Conservation (phyloP, 176 grass and related monocot genomes). For the Themeda triandra region DNA sequence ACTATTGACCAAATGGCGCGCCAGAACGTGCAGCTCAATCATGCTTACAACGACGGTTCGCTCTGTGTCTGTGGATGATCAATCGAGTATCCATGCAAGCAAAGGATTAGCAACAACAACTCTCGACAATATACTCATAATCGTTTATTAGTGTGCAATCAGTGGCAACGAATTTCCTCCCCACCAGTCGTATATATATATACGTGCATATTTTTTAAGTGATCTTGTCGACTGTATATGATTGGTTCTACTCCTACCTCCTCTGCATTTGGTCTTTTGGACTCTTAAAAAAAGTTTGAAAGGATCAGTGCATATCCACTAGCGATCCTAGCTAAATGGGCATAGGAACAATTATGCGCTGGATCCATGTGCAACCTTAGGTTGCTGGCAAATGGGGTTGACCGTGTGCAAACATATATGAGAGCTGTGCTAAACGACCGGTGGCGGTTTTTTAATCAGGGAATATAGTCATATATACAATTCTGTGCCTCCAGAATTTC, state of each 20-base stretch:
- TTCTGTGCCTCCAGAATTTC: neutral
- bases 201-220: neutral
- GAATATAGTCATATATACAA: neutral
- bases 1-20: neutral
- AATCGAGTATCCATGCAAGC: too few species aligned
- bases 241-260: neutral
- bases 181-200: too few species aligned
- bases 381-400: neutral
- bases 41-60: neutral
- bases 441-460: neutral
- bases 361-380: neutral
- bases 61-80: neutral
- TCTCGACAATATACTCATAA: neutral
- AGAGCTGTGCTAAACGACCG: neutral
- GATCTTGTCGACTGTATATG: neutral
- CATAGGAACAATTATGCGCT: neutral
- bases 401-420: neutral
- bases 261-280: neutral
- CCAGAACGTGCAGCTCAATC: neutral
- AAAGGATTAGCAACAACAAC: too few species aligned
- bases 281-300: too few species aligned
- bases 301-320: too few species aligned
- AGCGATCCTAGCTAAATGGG: neutral
- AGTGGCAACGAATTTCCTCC: neutral
- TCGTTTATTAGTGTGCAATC: neutral